Evolutionary conservation across 108 stramenopile species (phyloP), one percentile per base, ranked within the genome.

Genomic region (Pseudonitzschia multistriata): DNA sequence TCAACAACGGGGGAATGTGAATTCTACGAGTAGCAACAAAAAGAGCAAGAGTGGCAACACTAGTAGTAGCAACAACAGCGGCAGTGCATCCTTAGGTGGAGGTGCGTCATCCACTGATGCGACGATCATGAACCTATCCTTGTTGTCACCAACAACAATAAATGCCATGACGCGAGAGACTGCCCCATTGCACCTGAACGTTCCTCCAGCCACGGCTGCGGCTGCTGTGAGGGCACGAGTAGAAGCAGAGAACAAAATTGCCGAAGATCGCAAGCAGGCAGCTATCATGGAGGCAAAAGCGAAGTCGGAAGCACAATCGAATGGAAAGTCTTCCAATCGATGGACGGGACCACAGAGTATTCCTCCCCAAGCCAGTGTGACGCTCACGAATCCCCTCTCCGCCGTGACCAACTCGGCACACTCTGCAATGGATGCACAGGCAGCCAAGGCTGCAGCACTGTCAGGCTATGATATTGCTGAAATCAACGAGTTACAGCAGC

Each of bases 131-230:
- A 74, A 74, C 71, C 79, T 93, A 66, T 73, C 87, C 34, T 79
- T 95, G 59, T 78, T 95, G 17, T 88, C 87, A 54, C 87, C 88
- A 10, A 66, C 81, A 34, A 79, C 88, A 11, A 70, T 91, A 57
- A 74, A 76, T 53, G 85, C 88, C 15, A 76, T 95, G 60, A 88
- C 83, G 19, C 73, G 89, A 63, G 75, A 79, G 52, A 83, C 83
- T 56, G 89, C 92, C 24, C 92, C 92, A 55, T 85, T 93, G 22
- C 86, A 89, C 56, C 62, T 93, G 52, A 88, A 87, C 57, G 89
- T 93, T 13, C 88, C 92, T 39, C 85, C 92, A 31, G 87, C 88
- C 14, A 70, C 89, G 30, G 89, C 89, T 49, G 89, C 89, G 15
- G 92, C 92, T 0, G 89, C 85, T 8, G 79, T 86, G 17, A 79